Percentiles rank a stretch among this genome's conserved stretches.
Evolutionary conservation across 495 filamentous ascomycete species (phyloP).

Genomic region (Corynascus novoguineensis): DNA sequence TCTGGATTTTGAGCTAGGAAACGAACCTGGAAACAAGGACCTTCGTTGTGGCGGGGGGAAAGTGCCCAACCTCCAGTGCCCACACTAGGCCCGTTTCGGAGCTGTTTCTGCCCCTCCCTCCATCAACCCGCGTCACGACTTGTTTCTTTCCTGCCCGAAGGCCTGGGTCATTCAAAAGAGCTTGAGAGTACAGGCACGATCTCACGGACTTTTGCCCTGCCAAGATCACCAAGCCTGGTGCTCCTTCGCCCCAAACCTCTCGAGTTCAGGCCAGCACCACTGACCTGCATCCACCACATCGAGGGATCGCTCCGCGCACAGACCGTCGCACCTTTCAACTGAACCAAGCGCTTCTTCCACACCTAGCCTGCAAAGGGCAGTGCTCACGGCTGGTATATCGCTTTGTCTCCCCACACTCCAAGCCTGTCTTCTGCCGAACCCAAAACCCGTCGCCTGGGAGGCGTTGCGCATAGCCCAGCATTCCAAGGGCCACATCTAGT

Average conservation of each 20-base stretch:
- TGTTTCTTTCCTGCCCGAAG: too few relatives aligned
- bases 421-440: conserved; percentile 19
- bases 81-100: background rate
- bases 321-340: too few relatives aligned
- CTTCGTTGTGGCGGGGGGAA: background rate
- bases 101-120: background rate
- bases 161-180: background rate
- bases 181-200: background rate
- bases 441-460: conserved; percentile 22
- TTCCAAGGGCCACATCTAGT: background rate
- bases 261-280: too few relatives aligned
- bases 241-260: too few relatives aligned
- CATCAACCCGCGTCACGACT: too few relatives aligned
- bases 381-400: too few relatives aligned
- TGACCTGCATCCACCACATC: too few relatives aligned
- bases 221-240: too few relatives aligned
- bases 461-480: conserved; percentile 19
- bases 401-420: too few relatives aligned
- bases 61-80: background rate
- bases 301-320: too few relatives aligned
- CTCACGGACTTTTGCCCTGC: background rate
- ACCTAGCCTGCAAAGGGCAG: too few relatives aligned
- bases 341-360: background rate
- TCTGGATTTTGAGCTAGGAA: background rate
- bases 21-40: background rate